Conservation (phyloP, 1,284 basidiomycete genomes). For the Gymnopus androsaceus region DNA sequence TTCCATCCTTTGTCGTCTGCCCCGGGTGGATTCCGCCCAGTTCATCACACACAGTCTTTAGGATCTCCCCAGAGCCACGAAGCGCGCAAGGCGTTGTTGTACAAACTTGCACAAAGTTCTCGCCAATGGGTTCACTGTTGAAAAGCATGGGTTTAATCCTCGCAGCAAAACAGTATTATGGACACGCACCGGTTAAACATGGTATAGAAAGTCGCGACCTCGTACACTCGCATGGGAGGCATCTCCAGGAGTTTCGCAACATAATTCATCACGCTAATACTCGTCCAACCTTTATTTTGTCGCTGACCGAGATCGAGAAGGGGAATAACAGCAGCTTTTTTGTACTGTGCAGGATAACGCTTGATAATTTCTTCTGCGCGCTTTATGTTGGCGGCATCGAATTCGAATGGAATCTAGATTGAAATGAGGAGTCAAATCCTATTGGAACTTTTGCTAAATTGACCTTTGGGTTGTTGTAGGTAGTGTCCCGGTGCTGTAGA, state of each 20-base stretch:
- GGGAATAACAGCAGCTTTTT: slow-evolving; percentile 96
- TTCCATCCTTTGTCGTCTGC: slow-evolving; percentile 91
- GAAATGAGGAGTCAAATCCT: neutral
- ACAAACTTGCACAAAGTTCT: slow-evolving; percentile 97
- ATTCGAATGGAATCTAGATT: slow-evolving; percentile 85
- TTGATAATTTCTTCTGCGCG: slow-evolving; percentile 88
- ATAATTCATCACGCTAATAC: slow-evolving; percentile 98
- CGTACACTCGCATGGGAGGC: slow-evolving; percentile 98
- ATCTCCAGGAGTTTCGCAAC: slow-evolving; percentile 92
- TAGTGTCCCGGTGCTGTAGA: slow-evolving; percentile 86
- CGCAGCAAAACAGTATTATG: neutral
- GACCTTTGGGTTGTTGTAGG: slow-evolving; percentile 89
- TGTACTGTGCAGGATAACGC: slow-evolving; percentile 95
- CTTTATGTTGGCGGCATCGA: slow-evolving; percentile 81
- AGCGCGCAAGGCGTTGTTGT: slow-evolving; percentile 99
- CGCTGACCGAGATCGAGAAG: slow-evolving; percentile 95
- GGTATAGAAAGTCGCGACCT: slow-evolving; percentile 99
- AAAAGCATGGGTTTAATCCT: slow-evolving; percentile 5
- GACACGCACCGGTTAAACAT: slow-evolving; percentile 90
- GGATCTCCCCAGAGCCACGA: slow-evolving; percentile 87
- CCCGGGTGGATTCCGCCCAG: slow-evolving; percentile 86
- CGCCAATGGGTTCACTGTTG: slow-evolving; percentile 87
- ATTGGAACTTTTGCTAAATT: neutral
- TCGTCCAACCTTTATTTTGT: slow-evolving; percentile 99
- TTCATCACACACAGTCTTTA: slow-evolving; percentile 83